Evolutionary conservation across 805 yeast species (phyloP).

Genomic region (Wickerhamomyces kurtzmanii): DNA sequence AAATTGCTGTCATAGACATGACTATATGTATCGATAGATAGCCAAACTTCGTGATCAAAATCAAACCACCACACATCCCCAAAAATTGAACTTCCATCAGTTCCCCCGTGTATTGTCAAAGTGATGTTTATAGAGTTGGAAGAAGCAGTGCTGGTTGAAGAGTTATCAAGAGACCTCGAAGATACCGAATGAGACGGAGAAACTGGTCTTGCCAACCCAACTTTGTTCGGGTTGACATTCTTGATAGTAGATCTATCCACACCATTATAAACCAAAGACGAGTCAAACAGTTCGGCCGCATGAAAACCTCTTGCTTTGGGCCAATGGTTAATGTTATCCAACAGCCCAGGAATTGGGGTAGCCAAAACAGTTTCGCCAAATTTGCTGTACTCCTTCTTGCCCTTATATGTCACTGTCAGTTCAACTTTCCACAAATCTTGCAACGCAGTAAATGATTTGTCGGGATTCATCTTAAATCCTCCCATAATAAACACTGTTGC

Average conservation of each 20-base stretch:
- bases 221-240: not conserved
- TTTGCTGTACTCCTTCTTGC: slow-evolving; percentile 22
- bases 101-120: slow-evolving; percentile 28
- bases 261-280: slow-evolving; percentile 6
- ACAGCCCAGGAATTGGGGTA: slow-evolving; percentile 16
- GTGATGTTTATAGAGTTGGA: slow-evolving; percentile 5
- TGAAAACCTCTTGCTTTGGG: slow-evolving; percentile 28
- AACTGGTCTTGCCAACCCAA: slow-evolving; percentile 9
- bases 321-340: slow-evolving; percentile 6
- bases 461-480: slow-evolving; percentile 29
- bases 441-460: slow-evolving; percentile 21
- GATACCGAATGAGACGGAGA: slow-evolving; percentile 4
- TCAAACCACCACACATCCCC: slow-evolving; percentile 46
- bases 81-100: slow-evolving; percentile 21
- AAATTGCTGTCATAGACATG: slow-evolving; percentile 11
- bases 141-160: not conserved
- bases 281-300: slow-evolving; percentile 16
- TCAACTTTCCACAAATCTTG: slow-evolving; percentile 33
- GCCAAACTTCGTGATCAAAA: slow-evolving; percentile 33
- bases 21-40: slow-evolving; percentile 14
- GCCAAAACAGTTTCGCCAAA: slow-evolving; percentile 27
- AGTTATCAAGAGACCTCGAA: not conserved
- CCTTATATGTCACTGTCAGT: slow-evolving; percentile 23
- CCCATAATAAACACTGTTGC: slow-evolving; percentile 35
- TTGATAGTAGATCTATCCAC: not conserved